Conservation (phyloP, 345 rosid genomes). For the Excoecaria cochinchinensis region DNA sequence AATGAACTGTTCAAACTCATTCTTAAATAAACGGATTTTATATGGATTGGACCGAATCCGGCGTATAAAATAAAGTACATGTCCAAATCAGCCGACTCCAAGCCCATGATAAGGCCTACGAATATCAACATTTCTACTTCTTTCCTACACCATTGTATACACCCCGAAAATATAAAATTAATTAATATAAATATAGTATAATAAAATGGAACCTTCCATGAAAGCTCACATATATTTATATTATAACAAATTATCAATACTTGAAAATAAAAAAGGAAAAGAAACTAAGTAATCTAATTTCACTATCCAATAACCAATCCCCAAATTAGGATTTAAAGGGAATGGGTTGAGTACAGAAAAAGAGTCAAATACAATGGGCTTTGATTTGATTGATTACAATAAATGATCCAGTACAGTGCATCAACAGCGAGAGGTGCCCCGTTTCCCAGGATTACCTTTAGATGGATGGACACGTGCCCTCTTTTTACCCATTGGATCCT, state of each 20-base stretch:
- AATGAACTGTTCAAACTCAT: too few relatives aligned
- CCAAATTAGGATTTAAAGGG: neutral
- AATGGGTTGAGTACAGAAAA: neutral
- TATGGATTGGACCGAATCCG: too few relatives aligned
- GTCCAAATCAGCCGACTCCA: too few relatives aligned
- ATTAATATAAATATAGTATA: too few relatives aligned
- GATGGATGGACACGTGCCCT: slow-evolving; percentile 44
- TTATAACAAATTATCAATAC: neutral
- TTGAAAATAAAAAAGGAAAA: neutral
- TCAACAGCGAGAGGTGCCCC: slow-evolving; percentile 36
- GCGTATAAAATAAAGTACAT: too few relatives aligned
- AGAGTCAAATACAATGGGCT: neutral
- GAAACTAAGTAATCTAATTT: neutral
- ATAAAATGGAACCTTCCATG: neutral
- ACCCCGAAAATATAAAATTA: too few relatives aligned
- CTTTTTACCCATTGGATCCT: slow-evolving; percentile 35
- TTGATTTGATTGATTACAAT: too few relatives aligned
- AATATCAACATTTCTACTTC: too few relatives aligned
- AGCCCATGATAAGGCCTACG: too few relatives aligned
- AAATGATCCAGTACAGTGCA: slow-evolving; percentile 1
- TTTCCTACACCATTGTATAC: too few relatives aligned
- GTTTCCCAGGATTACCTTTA: slow-evolving; percentile 39
- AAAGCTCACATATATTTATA: neutral
- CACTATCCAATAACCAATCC: neutral
- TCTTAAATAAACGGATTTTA: too few relatives aligned